phyloP scores from a whole-genome alignment of 2,329 filamentous ascomycete genomes.

The Chaetomium sp. region DNA sequence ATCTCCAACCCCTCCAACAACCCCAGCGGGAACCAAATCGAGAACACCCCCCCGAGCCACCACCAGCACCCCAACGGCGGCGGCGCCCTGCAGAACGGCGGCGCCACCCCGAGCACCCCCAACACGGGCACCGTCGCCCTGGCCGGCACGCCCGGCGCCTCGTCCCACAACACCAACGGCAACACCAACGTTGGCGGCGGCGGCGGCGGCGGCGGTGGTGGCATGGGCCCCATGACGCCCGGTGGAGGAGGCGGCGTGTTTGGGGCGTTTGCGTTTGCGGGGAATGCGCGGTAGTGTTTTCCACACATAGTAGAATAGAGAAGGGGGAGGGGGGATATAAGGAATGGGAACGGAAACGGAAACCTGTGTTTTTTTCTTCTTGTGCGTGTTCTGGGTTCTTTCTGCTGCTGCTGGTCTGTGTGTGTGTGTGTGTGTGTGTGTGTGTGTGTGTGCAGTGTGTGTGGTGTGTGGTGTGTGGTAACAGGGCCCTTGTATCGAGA shows the following conservation, averaged over 20 bases:
- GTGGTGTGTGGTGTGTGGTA: not conserved
- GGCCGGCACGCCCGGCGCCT: constrained; percentile 64
- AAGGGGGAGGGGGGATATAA: not conserved
- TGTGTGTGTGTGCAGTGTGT: not conserved
- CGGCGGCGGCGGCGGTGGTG: not conserved
- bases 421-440: too few relatives aligned
- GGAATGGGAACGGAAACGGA: not conserved
- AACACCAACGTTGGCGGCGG: not conserved
- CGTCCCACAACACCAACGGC: constrained; percentile 56
- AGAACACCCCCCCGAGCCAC: constrained; percentile 39
- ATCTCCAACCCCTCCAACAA: constrained; percentile 29
- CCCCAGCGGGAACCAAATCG: constrained; percentile 26
- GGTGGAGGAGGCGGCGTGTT: constrained; percentile 75
- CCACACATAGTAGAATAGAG: not conserved
- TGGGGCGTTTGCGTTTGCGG: constrained; percentile 66
- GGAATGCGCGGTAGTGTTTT: constrained; percentile 24
- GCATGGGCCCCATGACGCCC: constrained; percentile 74
- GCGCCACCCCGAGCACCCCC: constrained; percentile 56
- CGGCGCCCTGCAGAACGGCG: constrained; percentile 32
- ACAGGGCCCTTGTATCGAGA: not conserved
- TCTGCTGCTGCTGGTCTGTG: not conserved
- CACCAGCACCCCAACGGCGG: constrained; percentile 32
- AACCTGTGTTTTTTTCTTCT: not conserved
- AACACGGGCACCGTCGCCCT: constrained; percentile 60
- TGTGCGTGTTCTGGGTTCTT: not conserved